Evolutionary conservation across 495 filamentous ascomycete genomes (phyloP).

Genomic region (Podospora tetraspora): DNA sequence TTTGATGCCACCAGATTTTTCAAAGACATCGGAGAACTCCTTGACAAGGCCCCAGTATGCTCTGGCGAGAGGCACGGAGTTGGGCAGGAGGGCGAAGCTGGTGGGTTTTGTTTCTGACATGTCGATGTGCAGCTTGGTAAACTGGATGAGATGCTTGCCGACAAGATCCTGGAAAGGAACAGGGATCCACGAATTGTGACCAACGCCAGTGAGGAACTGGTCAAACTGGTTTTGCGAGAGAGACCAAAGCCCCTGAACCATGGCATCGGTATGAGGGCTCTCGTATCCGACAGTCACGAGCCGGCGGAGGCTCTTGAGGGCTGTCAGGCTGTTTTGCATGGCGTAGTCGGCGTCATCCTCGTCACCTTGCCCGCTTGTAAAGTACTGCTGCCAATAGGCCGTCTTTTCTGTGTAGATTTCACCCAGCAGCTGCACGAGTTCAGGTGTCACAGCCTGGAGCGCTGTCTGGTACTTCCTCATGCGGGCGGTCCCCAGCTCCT

Average conservation of each 20-base stretch:
- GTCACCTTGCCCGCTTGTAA: constrained; percentile 46
- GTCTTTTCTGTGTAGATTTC: constrained; percentile 71
- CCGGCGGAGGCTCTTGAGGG: constrained; percentile 73
- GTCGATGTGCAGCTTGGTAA: constrained; percentile 84
- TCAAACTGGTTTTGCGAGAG: constrained; percentile 65
- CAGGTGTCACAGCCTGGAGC: constrained; percentile 69
- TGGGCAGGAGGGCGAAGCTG: constrained; percentile 73
- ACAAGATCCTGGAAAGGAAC: constrained; percentile 46
- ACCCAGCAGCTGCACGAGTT: constrained; percentile 70
- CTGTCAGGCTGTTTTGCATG: constrained; percentile 68
- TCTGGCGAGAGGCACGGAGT: constrained; percentile 65
- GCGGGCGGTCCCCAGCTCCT: constrained; percentile 78
- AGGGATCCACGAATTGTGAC: constrained; percentile 45
- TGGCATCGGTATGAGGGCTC: constrained; percentile 67
- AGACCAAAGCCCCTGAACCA: constrained; percentile 72
- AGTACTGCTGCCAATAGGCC: constrained; percentile 59
- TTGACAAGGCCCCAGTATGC: constrained; percentile 79
- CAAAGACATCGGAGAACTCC: constrained; percentile 67
- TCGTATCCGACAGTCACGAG: constrained; percentile 78
- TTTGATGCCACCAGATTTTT: constrained; percentile 43
- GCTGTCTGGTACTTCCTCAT: constrained; percentile 62
- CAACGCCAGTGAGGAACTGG: constrained; percentile 54
- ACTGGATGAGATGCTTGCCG: constrained; percentile 82
- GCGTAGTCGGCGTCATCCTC: constrained; percentile 53
- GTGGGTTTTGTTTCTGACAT: constrained; percentile 72